Evolutionary conservation across 805 yeast genomes (phyloP), one percentile per base, ranked within the genome.

Genomic region (Nakazawaea wickerhamii): DNA sequence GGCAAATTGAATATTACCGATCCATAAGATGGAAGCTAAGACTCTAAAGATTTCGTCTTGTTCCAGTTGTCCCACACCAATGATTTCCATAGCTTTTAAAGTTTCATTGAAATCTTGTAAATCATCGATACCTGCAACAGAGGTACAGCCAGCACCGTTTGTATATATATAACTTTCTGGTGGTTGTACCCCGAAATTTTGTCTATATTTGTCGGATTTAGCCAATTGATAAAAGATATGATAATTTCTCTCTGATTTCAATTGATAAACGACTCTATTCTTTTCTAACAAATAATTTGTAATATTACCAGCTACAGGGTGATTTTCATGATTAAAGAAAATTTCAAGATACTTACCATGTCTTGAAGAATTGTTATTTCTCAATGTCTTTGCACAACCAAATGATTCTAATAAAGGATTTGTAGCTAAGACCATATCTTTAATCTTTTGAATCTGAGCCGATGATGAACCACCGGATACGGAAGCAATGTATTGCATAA

Each of bases 391-490:
- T 20, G 96, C 96, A 72, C 96, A 88, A 15, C 96, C 96, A 60
- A 88, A 87, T 0, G 95, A 81, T 61, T 88, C 96, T 53, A 88
- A 71, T 45, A 88, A 68, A 5, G 96, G 96, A 59, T 93, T 93
- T 2, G 99, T 93, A 14, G 99, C 99, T 50, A 93, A 71, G 9
- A 93, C 98, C 95, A 93, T 93, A 57, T 93, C 97, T 61, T 90
- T 93, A 63, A 91, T 90, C 55, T 79, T 81, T 48, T 84, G 79
- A 55, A 93, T 91, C 14, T 78, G 77, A n/a, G 70, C 71, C 25
- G 84, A 73, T 17, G 84, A 71, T 6, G 71, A 60, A 13, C 79
- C 72, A 10, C 90, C 95, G 2, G 93, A 81, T 3, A 89, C 95
- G 19, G 90, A 79, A 28, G 97, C 89, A 52, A 91, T 84, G 60